Conservation (phyloP, 2,329 filamentous ascomycete species). For the Ilyonectria mors-panacis region DNA sequence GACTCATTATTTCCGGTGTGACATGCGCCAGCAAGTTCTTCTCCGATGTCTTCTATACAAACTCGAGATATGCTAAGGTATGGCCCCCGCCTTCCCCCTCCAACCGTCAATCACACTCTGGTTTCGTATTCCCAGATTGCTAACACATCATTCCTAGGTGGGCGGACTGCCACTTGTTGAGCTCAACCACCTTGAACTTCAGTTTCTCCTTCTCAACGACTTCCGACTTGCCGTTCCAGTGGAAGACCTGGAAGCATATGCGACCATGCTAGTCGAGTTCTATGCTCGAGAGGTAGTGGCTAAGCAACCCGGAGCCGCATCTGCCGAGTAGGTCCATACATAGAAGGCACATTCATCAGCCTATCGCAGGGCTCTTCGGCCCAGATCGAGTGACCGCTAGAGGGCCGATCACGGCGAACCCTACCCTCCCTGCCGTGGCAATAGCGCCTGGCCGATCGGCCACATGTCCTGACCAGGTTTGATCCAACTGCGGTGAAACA, state of each 20-base stretch:
- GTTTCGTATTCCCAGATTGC: conserved; percentile 14
- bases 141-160: conserved; percentile 72
- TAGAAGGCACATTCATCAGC: conserved; percentile 7
- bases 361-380: conserved; percentile 11
- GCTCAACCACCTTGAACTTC: conserved; percentile 94
- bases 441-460: conserved; percentile 3
- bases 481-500: conserved; percentile 28
- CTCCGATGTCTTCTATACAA: conserved; percentile 98
- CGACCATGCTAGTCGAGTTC: conserved; percentile 98
- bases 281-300: conserved; percentile 90
- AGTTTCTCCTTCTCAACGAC: conserved; percentile 96
- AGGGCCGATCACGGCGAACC: neutral
- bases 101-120: neutral
- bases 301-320: conserved; percentile 38
- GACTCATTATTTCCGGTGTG: conserved; percentile 95
- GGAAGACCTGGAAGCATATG: conserved; percentile 96
- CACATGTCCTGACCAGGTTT: conserved; percentile 13
- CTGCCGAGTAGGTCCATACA: conserved; percentile 38
- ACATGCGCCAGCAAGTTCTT: conserved; percentile 99
- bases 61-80: conserved; percentile 99
- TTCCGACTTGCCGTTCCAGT: conserved; percentile 94
- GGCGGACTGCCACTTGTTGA: conserved; percentile 93
- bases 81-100: conserved; percentile 38
- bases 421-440: neutral
- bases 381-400: neutral